A percentile compares a stretch with the other conserved stretches of the same genome.
These are phyloP conservation scores for Clitopilus hobsonii DNA, from an alignment of 768 basidiomycete species.

Conservation along the genomic window DNA sequence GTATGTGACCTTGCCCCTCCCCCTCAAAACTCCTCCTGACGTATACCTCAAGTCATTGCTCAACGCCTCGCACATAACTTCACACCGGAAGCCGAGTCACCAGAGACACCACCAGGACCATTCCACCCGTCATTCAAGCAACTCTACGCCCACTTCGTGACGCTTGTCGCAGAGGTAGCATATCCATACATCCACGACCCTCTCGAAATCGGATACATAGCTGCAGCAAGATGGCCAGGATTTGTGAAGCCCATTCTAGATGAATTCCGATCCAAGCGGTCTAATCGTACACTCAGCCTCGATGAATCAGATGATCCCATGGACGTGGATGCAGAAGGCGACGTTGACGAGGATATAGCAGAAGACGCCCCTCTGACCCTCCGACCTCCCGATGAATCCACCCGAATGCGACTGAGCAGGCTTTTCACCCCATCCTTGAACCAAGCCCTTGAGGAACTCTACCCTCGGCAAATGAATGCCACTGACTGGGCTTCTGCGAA, in stretches of 20 bases:
- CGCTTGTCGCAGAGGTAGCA: slow-evolving; percentile 56
- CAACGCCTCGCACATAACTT: slow-evolving; percentile 37
- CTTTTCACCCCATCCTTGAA: slow-evolving; percentile 61
- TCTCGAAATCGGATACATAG: slow-evolving; percentile 68
- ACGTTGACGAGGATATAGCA: slow-evolving; percentile 19
- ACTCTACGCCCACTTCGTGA: slow-evolving; percentile 61
- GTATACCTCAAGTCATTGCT: slow-evolving; percentile 21
- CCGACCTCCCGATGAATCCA: slow-evolving; percentile 45
- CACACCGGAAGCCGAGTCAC: slow-evolving; percentile 5
- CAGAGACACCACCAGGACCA: slow-evolving; percentile 11
- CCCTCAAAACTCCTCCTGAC: neutral
- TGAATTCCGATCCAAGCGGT: slow-evolving; percentile 25
- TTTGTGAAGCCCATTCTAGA: slow-evolving; percentile 68
- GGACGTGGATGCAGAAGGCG: slow-evolving; percentile 17
- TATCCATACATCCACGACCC: slow-evolving; percentile 63
- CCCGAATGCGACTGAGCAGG: slow-evolving; percentile 60
- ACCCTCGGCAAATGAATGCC: slow-evolving; percentile 66
- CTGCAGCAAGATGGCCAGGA: slow-evolving; percentile 77
- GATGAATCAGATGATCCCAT: slow-evolving; percentile 9
- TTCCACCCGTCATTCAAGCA: slow-evolving; percentile 54
- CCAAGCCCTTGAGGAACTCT: slow-evolving; percentile 58
- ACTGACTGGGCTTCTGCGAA: slow-evolving; percentile 55
- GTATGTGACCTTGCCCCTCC: slow-evolving; percentile 27
- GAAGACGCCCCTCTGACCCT: slow-evolving; percentile 11
- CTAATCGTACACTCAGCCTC: neutral